Conservation (phyloP, 768 basidiomycete species). For the Kwoniella sp. region DNA sequence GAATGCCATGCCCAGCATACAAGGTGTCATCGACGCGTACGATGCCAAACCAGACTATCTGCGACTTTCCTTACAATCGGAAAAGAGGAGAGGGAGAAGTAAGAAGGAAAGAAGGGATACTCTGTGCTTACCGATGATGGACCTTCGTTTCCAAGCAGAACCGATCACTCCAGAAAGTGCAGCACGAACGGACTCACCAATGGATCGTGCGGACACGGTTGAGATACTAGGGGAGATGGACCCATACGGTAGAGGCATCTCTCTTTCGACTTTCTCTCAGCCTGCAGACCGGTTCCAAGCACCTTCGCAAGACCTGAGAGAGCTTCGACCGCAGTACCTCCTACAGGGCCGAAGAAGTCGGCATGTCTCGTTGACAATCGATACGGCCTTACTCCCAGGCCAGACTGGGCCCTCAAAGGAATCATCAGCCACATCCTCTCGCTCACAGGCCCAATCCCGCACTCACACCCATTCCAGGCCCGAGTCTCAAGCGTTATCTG, state of each 20-base stretch:
- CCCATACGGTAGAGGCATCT: background rate
- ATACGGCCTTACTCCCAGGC: background rate
- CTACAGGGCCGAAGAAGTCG: background rate
- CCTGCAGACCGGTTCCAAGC: background rate
- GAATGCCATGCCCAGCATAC: conserved; percentile 10
- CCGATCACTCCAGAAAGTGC: background rate
- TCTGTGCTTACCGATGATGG: conserved; percentile 18
- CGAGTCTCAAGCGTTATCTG: background rate
- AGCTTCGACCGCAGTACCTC: background rate
- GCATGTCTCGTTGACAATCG: background rate
- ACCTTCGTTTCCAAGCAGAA: conserved; percentile 2
- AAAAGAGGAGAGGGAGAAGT: background rate
- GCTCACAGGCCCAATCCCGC: background rate
- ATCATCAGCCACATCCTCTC: background rate
- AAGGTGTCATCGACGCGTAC: conserved; percentile 19
- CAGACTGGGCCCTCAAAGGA: background rate
- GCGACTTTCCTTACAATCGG: background rate
- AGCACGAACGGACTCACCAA: background rate
- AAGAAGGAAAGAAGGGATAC: conserved; percentile 12
- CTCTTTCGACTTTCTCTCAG: background rate
- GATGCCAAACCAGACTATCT: background rate
- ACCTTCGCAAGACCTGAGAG: background rate
- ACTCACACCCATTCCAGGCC: background rate
- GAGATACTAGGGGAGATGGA: background rate
- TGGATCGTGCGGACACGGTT: background rate